Percentiles rank a stretch among this genome's conserved stretches.
Conservation (phyloP, 2,329 filamentous ascomycete genomes). For the Volutella citrinella region DNA sequence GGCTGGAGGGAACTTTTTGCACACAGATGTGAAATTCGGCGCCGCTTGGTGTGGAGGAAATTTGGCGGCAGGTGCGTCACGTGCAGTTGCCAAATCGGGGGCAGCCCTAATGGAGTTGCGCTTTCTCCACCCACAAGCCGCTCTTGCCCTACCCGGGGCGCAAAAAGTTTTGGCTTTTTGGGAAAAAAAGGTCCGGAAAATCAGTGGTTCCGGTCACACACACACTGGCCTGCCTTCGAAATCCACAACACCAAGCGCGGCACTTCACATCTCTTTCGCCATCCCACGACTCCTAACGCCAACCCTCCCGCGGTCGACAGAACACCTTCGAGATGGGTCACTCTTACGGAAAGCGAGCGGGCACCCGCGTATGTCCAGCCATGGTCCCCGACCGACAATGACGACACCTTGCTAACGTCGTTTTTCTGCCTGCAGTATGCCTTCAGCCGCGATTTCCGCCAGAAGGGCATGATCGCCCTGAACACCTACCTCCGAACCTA, state of each 20-base stretch:
- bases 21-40: conserved; percentile 26
- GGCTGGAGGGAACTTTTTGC: conserved; percentile 33
- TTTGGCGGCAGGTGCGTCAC: conserved; percentile 26
- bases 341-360: conserved; percentile 80
- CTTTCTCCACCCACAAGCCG: conserved; percentile 17
- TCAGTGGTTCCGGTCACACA: conserved; percentile 36
- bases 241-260: conserved; percentile 35
- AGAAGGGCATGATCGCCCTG: conserved; percentile 91
- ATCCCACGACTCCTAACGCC: conserved; percentile 43
- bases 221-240: conserved; percentile 37
- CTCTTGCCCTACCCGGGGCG: conserved; percentile 31
- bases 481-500: conserved; percentile 94
- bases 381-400: conserved; percentile 15
- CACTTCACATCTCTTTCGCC: conserved; percentile 32
- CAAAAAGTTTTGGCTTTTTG: too few species aligned
- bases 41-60: conserved; percentile 34
- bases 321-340: conserved; percentile 75
- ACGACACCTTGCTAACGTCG: conserved; percentile 28
- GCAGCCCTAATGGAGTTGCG: too few species aligned
- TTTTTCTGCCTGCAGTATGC: conserved; percentile 68
- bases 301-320: conserved; percentile 35
- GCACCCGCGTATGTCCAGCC: conserved; percentile 69
- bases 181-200: conserved; percentile 37
- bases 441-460: conserved; percentile 91
- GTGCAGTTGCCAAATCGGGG: too few species aligned